Evolutionary conservation across 164 flowering plant genomes (phyloP).

Genomic region (Chimonanthus salicifolius): DNA sequence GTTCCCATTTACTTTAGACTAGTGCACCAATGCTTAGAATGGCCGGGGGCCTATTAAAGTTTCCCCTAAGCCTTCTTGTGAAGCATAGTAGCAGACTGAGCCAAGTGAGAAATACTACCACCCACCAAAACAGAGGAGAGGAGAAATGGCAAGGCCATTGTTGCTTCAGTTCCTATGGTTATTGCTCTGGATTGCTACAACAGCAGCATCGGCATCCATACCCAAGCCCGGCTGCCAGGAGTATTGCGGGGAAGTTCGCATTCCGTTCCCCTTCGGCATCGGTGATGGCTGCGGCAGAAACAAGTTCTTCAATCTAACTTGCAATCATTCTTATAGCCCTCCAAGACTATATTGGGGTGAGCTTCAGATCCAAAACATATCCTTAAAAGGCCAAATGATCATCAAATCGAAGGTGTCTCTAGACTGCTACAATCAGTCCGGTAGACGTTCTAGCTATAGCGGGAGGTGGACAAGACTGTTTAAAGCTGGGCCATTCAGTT

Average conservation of each 20-base stretch:
- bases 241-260: background rate
- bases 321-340: background rate
- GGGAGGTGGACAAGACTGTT: background rate
- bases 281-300: background rate
- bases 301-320: background rate
- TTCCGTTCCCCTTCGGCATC: conserved; percentile 1
- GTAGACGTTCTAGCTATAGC: background rate
- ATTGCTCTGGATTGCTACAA: too few relatives aligned
- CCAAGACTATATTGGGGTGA: conserved; percentile 13
- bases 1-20: too few relatives aligned
- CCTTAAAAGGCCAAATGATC: background rate
- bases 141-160: too few relatives aligned
- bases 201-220: background rate
- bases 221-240: background rate
- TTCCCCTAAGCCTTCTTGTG: too few relatives aligned
- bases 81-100: too few relatives aligned
- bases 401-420: background rate
- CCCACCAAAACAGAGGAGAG: too few relatives aligned
- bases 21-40: too few relatives aligned
- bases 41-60: too few relatives aligned
- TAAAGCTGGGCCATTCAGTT: background rate
- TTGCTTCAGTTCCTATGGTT: too few relatives aligned
- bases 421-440: background rate
- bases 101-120: too few relatives aligned
- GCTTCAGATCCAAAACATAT: background rate